These are phyloP conservation scores for Metschnikowia noctiluminum DNA, from an alignment of 805 yeast species.

Conservation along the genomic window DNA sequence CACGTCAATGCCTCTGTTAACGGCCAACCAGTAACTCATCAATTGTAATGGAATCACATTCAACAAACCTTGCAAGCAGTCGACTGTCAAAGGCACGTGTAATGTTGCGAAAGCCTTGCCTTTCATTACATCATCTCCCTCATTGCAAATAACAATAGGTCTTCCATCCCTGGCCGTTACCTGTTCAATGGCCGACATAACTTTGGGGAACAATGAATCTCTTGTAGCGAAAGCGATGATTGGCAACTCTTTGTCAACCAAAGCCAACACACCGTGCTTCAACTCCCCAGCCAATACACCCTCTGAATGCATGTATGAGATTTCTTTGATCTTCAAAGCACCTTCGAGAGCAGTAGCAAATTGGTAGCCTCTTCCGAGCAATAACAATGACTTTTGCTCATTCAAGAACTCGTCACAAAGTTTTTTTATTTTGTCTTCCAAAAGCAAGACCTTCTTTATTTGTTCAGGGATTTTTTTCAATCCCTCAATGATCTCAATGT, in stretches of 20 bases:
- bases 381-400: constrained; percentile 79
- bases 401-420: constrained; percentile 73
- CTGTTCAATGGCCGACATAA: constrained; percentile 92
- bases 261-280: constrained; percentile 96
- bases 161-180: constrained; percentile 96
- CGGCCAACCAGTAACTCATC: constrained; percentile 96
- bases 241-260: constrained; percentile 91
- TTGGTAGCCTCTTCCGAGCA: constrained; percentile 97
- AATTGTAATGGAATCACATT: constrained; percentile 93
- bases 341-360: constrained; percentile 97
- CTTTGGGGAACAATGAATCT: constrained; percentile 94
- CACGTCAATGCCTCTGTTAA: constrained; percentile 90
- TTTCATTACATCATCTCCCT: constrained; percentile 64
- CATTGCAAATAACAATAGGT: constrained; percentile 89
- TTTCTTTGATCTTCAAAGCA: constrained; percentile 96
- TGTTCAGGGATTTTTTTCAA: constrained; percentile 80
- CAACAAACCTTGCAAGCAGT: constrained; percentile 93
- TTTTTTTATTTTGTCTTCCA: constrained; percentile 70
- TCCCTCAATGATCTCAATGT: constrained; percentile 81
- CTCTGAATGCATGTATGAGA: constrained; percentile 98
- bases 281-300: constrained; percentile 99
- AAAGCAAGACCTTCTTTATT: constrained; percentile 68
- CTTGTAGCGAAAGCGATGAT: constrained; percentile 94
- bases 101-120: constrained; percentile 64
- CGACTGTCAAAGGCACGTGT: constrained; percentile 94